Conservation (phyloP, 2,329 filamentous ascomycete species). For the Chaetomium sp. region DNA sequence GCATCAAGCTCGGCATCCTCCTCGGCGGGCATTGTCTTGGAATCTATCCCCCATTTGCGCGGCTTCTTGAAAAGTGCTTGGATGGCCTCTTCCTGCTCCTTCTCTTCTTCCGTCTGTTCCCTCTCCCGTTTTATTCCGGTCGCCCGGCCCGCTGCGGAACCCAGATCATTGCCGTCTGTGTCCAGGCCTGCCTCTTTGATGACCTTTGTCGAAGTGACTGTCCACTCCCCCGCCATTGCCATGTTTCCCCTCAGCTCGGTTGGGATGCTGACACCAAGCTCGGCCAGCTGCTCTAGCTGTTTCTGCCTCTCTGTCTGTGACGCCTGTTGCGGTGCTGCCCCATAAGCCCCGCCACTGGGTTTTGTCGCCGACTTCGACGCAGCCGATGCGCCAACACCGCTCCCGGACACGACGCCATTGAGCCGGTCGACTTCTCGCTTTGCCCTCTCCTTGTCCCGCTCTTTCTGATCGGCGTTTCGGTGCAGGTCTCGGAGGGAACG, state of each 20-base stretch:
- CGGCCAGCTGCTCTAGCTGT: conserved; percentile 85
- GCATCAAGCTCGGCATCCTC: conserved; percentile 64
- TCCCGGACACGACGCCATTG: conserved; percentile 69
- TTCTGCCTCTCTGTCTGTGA: conserved; percentile 71
- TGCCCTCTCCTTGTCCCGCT: conserved; percentile 79
- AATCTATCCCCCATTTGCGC: conserved; percentile 56
- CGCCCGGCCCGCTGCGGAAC: conserved; percentile 39
- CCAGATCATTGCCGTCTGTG: conserved; percentile 40
- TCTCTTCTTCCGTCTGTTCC: conserved; percentile 60
- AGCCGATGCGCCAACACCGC: neutral
- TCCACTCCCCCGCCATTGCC: conserved; percentile 89
- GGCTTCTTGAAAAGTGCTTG: conserved; percentile 63
- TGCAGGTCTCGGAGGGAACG: conserved; percentile 89
- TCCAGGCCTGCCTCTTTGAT: conserved; percentile 50
- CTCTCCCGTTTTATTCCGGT: conserved; percentile 56
- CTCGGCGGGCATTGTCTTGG: conserved; percentile 51
- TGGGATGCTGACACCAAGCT: conserved; percentile 83
- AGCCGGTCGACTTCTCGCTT: conserved; percentile 83
- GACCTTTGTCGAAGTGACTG: conserved; percentile 66
- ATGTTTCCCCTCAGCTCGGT: conserved; percentile 76
- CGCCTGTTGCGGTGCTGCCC: conserved; percentile 41
- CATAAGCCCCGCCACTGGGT: conserved; percentile 14
- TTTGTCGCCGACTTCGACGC: neutral
- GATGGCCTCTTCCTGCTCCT: conserved; percentile 62
- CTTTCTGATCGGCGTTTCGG: conserved; percentile 76